Conservation (phyloP, 2,329 filamentous ascomycete genomes). For the Fusarium sp. region DNA sequence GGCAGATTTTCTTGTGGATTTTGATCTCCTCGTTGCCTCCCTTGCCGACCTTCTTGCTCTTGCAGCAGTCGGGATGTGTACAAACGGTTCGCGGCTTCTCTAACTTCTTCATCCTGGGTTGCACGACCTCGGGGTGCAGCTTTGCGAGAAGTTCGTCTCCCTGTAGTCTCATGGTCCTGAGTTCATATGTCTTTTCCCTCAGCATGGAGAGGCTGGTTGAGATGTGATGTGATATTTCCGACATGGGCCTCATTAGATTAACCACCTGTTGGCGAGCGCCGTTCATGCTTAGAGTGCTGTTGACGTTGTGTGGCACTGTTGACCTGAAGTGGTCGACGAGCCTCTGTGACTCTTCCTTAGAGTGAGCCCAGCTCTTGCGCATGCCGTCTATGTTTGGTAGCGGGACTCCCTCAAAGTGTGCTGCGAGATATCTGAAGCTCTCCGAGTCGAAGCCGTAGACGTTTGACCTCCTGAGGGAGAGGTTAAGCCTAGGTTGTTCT, state of each 20-base stretch:
- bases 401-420: background rate
- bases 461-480: background rate
- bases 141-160: too few relatives aligned
- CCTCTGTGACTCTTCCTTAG: conserved; percentile 15
- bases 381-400: background rate
- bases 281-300: conserved; percentile 34
- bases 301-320: conserved; percentile 28
- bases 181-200: too few relatives aligned
- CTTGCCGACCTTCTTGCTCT: too few relatives aligned
- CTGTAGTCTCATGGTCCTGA: too few relatives aligned
- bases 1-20: conserved; percentile 1
- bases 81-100: too few relatives aligned
- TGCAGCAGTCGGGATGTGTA: too few relatives aligned
- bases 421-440: conserved; percentile 20
- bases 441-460: conserved; percentile 34
- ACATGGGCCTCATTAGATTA: conserved; percentile 31
- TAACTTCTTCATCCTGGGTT: too few relatives aligned
- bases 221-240: conserved; percentile 30
- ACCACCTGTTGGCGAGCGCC: conserved; percentile 13
- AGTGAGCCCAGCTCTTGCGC: conserved; percentile 33
- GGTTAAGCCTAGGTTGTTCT: background rate
- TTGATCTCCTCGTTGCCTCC: too few relatives aligned
- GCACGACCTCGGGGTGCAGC: too few relatives aligned
- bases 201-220: too few relatives aligned
- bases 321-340: conserved; percentile 13